Conservation (phyloP, 169 alveolate genomes). For the Plasmodium fragile region DNA sequence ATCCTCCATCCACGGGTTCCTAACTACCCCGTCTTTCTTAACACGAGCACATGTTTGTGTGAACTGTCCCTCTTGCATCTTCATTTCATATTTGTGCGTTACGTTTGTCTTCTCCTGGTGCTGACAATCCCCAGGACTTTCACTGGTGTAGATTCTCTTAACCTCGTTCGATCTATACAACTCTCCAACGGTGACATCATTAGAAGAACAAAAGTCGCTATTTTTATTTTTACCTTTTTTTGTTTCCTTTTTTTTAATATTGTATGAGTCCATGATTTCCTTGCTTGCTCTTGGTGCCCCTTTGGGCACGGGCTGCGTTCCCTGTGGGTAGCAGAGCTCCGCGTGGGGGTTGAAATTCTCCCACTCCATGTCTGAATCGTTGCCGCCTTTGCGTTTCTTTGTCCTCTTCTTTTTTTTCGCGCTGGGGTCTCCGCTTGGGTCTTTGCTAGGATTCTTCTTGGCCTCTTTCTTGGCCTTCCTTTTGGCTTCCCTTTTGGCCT, state of each 20-base stretch:
- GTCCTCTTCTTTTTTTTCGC: neutral
- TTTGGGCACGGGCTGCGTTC: neutral
- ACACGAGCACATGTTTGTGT: neutral
- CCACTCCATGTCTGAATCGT: constrained; percentile 66
- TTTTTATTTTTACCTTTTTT: constrained; percentile 1
- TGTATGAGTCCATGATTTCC: constrained; percentile 3
- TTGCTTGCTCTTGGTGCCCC: neutral
- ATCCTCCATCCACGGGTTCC: neutral
- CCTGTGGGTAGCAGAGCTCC: constrained; percentile 4
- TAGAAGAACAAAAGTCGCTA: neutral
- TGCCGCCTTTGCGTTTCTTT: neutral
- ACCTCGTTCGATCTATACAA: constrained; percentile 1
- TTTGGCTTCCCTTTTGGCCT: neutral
- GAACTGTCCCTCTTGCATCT: neutral
- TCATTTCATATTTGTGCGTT: neutral
- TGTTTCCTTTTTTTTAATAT: neutral
- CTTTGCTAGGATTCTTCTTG: neutral
- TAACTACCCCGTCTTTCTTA: neutral
- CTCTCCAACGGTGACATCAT: constrained; percentile 4
- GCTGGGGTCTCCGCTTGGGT: neutral
- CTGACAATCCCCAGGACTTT: neutral
- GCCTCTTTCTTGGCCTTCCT: neutral
- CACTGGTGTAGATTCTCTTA: neutral
- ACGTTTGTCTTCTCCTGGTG: neutral
- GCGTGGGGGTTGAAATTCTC: constrained; percentile 56